These are phyloP conservation scores for Lyophyllum atratum DNA, from an alignment of 768 basidiomycete species.

Conservation along the genomic window DNA sequence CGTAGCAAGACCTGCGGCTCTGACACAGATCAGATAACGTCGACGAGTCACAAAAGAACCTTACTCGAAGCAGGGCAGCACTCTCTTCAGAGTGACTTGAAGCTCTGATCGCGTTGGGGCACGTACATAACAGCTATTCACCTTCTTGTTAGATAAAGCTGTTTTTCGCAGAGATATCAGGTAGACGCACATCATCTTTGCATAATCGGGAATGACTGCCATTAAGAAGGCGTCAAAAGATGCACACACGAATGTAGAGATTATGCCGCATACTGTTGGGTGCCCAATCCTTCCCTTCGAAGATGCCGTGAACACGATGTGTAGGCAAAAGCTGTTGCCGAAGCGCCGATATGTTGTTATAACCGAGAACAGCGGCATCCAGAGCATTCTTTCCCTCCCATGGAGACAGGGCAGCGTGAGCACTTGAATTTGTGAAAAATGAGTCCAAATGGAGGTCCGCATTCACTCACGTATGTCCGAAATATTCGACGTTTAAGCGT, in stretches of 20 bases:
- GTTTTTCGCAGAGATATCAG: background rate
- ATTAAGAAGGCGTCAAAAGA: background rate
- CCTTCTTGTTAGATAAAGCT: background rate
- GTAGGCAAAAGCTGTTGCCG: conserved; percentile 82
- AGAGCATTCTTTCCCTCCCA: conserved; percentile 86
- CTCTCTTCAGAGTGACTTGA: conserved; percentile 55
- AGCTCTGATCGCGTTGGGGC: conserved; percentile 68
- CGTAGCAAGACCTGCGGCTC: conserved; percentile 24
- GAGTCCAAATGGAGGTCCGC: background rate
- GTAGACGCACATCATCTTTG: conserved; percentile 61
- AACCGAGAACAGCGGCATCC: conserved; percentile 86
- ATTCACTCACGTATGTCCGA: conserved; percentile 65
- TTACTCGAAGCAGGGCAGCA: conserved; percentile 56
- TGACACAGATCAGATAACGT: background rate
- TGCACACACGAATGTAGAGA: background rate
- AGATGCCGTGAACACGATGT: conserved; percentile 78
- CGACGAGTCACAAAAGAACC: background rate
- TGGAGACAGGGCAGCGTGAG: conserved; percentile 77
- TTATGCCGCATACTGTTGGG: conserved; percentile 55
- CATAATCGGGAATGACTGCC: conserved; percentile 81
- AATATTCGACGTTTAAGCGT: conserved; percentile 61
- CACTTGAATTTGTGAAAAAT: conserved; percentile 38
- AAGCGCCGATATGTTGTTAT: conserved; percentile 75
- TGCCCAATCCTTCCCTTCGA: conserved; percentile 76
- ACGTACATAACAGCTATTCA: conserved; percentile 66